These are phyloP conservation scores for Dorcoceras hygrometricum DNA, from an alignment of 257 asterid genomes.

Conservation along the genomic window DNA sequence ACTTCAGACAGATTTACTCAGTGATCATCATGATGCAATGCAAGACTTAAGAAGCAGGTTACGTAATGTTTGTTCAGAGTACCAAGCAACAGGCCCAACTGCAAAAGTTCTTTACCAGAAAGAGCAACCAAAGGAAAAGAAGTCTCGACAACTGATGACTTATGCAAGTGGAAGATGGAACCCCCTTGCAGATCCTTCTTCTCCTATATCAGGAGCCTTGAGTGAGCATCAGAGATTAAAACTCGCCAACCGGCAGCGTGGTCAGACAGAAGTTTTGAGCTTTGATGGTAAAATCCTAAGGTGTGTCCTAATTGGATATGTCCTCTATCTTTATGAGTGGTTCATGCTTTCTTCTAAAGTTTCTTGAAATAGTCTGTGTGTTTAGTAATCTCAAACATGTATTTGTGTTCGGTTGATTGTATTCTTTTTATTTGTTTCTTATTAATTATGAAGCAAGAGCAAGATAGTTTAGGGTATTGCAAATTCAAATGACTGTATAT, in stretches of 20 bases:
- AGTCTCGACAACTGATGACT: constrained; percentile 62
- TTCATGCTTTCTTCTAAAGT: constrained; percentile 10
- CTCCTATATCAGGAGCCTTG: constrained; percentile 91
- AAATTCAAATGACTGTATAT: no score
- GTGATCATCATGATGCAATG: constrained; percentile 89
- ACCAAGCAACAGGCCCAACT: constrained; percentile 88
- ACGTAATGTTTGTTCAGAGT: constrained; percentile 78
- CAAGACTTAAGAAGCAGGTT: constrained; percentile 70
- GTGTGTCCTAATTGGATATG: constrained; percentile 39
- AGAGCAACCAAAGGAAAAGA: constrained; percentile 69
- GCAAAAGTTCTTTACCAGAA: constrained; percentile 92
- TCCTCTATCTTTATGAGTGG: not conserved
- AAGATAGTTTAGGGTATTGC: not conserved
- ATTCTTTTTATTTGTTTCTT: not conserved
- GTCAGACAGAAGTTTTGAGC: constrained; percentile 85
- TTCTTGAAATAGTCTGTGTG: not conserved
- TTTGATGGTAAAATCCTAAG: constrained; percentile 92
- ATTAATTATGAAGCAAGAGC: not conserved
- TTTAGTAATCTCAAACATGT: not conserved
- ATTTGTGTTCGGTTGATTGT: not conserved
- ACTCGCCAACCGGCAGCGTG: constrained; percentile 86
- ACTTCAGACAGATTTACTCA: constrained; percentile 75
- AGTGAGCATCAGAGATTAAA: constrained; percentile 85
- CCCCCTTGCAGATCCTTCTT: constrained; percentile 89
- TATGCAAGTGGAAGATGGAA: constrained; percentile 99